These are phyloP conservation scores for Fusarium sp. DNA, from an alignment of 2,329 filamentous ascomycete species.

Conservation along the genomic window DNA sequence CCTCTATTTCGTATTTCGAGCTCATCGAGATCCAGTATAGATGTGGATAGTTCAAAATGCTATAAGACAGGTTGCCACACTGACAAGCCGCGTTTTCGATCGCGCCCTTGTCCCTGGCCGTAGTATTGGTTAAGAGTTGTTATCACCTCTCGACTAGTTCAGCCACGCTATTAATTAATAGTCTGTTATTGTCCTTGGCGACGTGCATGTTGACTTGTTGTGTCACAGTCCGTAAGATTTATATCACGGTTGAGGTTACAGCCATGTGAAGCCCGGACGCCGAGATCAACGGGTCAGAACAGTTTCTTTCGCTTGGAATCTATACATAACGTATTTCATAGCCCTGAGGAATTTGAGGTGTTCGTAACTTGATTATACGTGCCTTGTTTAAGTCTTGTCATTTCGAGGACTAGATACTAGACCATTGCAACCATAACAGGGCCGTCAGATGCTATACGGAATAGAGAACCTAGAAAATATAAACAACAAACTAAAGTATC, in stretches of 20 bases:
- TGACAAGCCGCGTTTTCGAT: slow-evolving; percentile 11
- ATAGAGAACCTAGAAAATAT: no score
- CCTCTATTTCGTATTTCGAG: slow-evolving; percentile 2
- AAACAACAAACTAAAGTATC: no score
- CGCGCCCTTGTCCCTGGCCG: slow-evolving; percentile 4
- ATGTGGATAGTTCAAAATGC: slow-evolving; percentile 1
- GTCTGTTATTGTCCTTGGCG: slow-evolving; percentile 17
- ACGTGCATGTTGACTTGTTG: slow-evolving; percentile 9
- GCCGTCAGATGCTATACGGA: no score
- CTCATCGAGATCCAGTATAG: slow-evolving; percentile 1
- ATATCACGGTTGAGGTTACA: slow-evolving; percentile 18
- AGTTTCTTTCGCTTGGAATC: not conserved
- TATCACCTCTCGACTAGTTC: slow-evolving; percentile 1
- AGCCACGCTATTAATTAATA: slow-evolving; percentile 1
- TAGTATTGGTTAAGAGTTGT: slow-evolving; percentile 17
- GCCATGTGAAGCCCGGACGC: slow-evolving; percentile 8
- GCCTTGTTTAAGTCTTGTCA: no score
- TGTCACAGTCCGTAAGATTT: slow-evolving; percentile 26
- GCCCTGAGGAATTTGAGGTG: no score
- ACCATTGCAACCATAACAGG: no score
- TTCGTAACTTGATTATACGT: no score
- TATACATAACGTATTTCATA: no score
- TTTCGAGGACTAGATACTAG: no score
- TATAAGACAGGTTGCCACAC: slow-evolving; percentile 27
- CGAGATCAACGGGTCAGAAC: not conserved